Base-by-base conservation (phyloP, 768 basidiomycete species). In the Xerocomellus amylosporus region DNA sequence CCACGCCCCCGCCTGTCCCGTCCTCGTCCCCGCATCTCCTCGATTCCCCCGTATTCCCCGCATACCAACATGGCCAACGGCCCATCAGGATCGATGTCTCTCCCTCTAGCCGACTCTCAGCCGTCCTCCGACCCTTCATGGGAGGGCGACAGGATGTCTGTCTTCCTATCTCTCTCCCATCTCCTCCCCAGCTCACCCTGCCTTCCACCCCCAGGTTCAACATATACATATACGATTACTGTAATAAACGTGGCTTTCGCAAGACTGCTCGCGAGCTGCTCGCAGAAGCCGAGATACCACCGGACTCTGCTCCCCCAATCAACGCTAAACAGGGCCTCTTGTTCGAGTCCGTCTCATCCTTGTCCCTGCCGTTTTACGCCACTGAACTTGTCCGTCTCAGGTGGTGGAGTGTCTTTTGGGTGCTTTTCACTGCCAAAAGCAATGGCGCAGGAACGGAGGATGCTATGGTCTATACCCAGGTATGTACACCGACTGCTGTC, bases 381-480 rank as follows among this genome's bases (percentile, higher is more conserved):
- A n/a, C 20, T 10, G 7, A 33, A 12, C 54, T 53, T 36, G 46
- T 62, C 33, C 40, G 22, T 26, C 39, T 7, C 37, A 90, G 89
- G 67, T 92, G 90, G 90, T 92, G 90, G 90, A 87, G 84, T 60
- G 90, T 92, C 22, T 92, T 92, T 63, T 92, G 90, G 90, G 85
- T 90, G 0, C 74, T 91, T 15, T 92, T 91, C 67, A 84, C 84
- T 13, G 88, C 89, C 43, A 91, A 91, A 71, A 88, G 85, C 58
- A 86, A 79, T 46, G 81, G 81, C 30, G 67, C 65, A 9, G 85
- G 83, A 19, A 67, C 83, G n/a, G 87, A 89, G 1, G 88, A 90
- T 58, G 88, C 86, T 22, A 59, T 89, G 67, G 54, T 85, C 34
- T 90, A 90, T 66, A 84, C 80, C 0, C 83, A 86, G 74, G 88